These are phyloP conservation scores for Solanum virginianum DNA, from an alignment of 257 asterid species.

Conservation along the genomic window DNA sequence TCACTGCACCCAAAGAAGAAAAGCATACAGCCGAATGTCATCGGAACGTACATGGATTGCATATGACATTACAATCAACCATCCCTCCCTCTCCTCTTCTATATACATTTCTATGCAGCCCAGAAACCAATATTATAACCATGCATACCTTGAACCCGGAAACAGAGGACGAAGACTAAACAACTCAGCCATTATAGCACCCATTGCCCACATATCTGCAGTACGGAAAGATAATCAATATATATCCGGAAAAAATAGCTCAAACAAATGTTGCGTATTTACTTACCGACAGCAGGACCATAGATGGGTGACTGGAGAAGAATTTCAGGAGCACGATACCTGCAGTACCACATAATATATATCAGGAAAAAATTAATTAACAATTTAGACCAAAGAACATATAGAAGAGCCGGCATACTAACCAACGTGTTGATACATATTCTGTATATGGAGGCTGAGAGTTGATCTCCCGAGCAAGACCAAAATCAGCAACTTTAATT, in stretches of 20 bases:
- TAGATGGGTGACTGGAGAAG: conserved; percentile 74
- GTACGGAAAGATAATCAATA: background rate
- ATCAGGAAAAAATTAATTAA: background rate
- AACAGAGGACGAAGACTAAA: conserved; percentile 81
- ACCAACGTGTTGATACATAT: conserved; percentile 98
- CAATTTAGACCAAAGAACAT: background rate
- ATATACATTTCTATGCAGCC: background rate
- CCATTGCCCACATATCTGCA: conserved; percentile 99
- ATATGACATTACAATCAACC: background rate
- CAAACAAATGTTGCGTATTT: background rate
- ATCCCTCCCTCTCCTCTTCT: background rate
- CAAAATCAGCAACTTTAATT: conserved; percentile 89
- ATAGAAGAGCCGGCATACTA: conserved; percentile 5
- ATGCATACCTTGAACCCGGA: conserved; percentile 79
- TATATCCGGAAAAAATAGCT: background rate
- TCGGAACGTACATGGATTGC: background rate
- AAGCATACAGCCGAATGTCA: background rate
- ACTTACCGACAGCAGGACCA: conserved; percentile 91
- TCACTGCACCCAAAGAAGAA: conserved; percentile 39
- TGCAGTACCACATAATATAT: conserved; percentile 17
- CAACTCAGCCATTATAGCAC: conserved; percentile 90
- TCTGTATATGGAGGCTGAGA: conserved; percentile 89
- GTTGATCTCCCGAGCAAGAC: conserved; percentile 93
- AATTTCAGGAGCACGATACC: conserved; percentile 99
- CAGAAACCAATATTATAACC: background rate